A percentile compares a stretch with the other conserved stretches of the same genome.
Evolutionary conservation across 2,329 filamentous ascomycete genomes (phyloP).

Genomic region (Periglandula ipomoeae): DNA sequence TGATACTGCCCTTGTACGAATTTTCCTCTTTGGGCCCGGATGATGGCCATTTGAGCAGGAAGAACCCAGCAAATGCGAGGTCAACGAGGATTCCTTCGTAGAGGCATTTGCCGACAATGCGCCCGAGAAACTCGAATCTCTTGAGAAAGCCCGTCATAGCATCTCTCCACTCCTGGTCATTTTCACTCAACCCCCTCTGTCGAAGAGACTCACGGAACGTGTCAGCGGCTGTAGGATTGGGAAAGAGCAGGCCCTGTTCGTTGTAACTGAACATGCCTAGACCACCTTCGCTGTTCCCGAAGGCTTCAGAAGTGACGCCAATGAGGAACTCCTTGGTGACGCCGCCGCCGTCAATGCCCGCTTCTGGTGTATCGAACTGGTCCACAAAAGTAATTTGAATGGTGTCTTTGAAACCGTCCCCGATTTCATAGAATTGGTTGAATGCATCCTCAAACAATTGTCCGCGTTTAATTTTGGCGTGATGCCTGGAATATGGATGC

Average conservation of each 20-base stretch:
- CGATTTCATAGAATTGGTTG: slow-evolving; percentile 70
- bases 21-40: slow-evolving; percentile 54
- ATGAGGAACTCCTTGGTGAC: slow-evolving; percentile 97
- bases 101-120: slow-evolving; percentile 89
- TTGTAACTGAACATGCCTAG: slow-evolving; percentile 69
- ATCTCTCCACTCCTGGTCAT: slow-evolving; percentile 46
- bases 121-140: slow-evolving; percentile 83
- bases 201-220: slow-evolving; percentile 52
- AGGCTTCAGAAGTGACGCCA: slow-evolving; percentile 78
- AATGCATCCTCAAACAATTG: slow-evolving; percentile 81
- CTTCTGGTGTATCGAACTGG: slow-evolving; percentile 75
- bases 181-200: slow-evolving; percentile 39
- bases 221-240: slow-evolving; percentile 72
- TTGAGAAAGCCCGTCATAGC: slow-evolving; percentile 53
- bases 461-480: slow-evolving; percentile 70
- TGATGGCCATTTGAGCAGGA: slow-evolving; percentile 89
- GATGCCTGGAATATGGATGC: slow-evolving; percentile 45
- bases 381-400: slow-evolving; percentile 97
- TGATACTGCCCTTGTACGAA: slow-evolving; percentile 83
- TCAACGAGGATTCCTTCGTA: slow-evolving; percentile 96
- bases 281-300: slow-evolving; percentile 42
- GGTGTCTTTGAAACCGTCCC: slow-evolving; percentile 80
- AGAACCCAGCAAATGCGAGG: slow-evolving; percentile 88
- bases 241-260: slow-evolving; percentile 77
- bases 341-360: slow-evolving; percentile 92